Percentiles rank a stretch among this genome's conserved stretches.
These are phyloP conservation scores for Phytopythium montanum DNA, from an alignment of 352 stramenopile species.

Conservation along the genomic window DNA sequence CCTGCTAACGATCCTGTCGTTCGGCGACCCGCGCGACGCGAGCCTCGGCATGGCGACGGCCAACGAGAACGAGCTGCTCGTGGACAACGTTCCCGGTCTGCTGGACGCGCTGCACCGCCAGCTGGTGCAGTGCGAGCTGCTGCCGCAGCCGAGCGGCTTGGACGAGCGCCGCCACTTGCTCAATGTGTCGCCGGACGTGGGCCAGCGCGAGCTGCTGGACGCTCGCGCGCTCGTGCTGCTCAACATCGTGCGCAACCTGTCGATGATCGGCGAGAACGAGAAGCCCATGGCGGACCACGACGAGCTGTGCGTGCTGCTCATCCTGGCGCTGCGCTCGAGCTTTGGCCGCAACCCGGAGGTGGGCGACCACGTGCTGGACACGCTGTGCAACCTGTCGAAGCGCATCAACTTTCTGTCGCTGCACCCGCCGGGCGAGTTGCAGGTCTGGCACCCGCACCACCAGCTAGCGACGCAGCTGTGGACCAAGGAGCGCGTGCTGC, in stretches of 20 bases:
- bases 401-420: constrained; percentile 68
- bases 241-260: constrained; percentile 79
- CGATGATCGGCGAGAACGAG: constrained; percentile 70
- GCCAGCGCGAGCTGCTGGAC: constrained; percentile 51
- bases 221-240: constrained; percentile 52
- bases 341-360: constrained; percentile 43
- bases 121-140: constrained; percentile 43
- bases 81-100: constrained; percentile 66
- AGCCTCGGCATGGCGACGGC: constrained; percentile 16
- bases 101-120: constrained; percentile 76
- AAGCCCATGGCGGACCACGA: constrained; percentile 60
- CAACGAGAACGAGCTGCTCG: constrained; percentile 52
- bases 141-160: constrained; percentile 18
- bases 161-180: constrained; percentile 31
- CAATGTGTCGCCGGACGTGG: constrained; percentile 35
- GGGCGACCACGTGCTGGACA: constrained; percentile 70
- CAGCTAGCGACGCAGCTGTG: constrained; percentile 58
- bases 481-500: constrained; percentile 52
- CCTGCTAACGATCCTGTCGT: constrained; percentile 70
- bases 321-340: constrained; percentile 42
- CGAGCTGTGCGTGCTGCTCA: constrained; percentile 58
- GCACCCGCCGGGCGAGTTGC: constrained; percentile 43
- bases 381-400: constrained; percentile 64
- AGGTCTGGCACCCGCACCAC: constrained; percentile 59
- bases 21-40: constrained; percentile 34